These are phyloP conservation scores for Incumbomyces delicatus DNA, from an alignment of 2,329 filamentous ascomycete genomes.

Conservation along the genomic window DNA sequence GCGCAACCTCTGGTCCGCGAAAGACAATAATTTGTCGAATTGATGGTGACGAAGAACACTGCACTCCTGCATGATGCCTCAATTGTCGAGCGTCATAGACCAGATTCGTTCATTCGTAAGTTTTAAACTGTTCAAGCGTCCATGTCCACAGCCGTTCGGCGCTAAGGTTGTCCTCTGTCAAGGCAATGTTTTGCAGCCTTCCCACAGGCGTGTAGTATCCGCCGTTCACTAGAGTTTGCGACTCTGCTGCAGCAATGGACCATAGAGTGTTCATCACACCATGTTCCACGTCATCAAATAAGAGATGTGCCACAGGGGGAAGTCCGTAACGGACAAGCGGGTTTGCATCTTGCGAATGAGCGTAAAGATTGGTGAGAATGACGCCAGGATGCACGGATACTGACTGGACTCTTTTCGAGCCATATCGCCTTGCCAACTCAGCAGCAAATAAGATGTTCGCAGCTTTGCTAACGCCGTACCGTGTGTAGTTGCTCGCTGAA, in stretches of 20 bases:
- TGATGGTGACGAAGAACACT: no score
- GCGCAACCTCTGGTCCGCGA: no score
- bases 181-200: conserved; percentile 20
- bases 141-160: conserved; percentile 27
- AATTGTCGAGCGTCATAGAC: no score
- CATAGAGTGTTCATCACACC: conserved; percentile 35
- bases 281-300: conserved; percentile 26
- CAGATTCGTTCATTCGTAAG: neutral
- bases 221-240: conserved; percentile 30
- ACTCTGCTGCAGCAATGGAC: conserved; percentile 26
- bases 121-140: conserved; percentile 24
- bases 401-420: conserved; percentile 28
- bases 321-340: conserved; percentile 20
- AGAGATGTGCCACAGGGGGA: conserved; percentile 13
- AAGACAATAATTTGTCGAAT: no score
- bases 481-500: conserved; percentile 30
- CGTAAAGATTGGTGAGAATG: conserved; percentile 33
- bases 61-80: no score
- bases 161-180: conserved; percentile 20
- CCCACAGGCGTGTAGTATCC: conserved; percentile 37
- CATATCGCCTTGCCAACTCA: conserved; percentile 37
- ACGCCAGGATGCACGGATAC: conserved; percentile 43
- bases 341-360: conserved; percentile 23
- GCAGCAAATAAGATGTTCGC: conserved; percentile 40
- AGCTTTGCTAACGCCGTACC: conserved; percentile 44